A percentile compares a stretch with the other conserved stretches of the same genome.
phyloP scores from a whole-genome alignment of 2,329 filamentous ascomycete genomes.

The Alternaria hordeiaustralica region DNA sequence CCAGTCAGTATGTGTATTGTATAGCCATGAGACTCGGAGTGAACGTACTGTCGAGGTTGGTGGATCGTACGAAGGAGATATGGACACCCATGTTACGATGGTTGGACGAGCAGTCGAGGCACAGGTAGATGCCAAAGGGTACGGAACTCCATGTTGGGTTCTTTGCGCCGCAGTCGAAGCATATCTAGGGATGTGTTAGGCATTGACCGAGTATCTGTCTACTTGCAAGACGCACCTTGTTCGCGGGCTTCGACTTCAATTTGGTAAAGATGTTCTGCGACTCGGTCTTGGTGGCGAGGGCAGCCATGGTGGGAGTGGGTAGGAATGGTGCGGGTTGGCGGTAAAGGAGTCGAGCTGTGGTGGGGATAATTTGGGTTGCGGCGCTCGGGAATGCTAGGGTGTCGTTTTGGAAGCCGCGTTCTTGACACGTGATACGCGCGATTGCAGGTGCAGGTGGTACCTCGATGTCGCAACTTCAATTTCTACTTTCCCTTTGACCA shows the following conservation, averaged over 20 bases:
- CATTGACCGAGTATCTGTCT: slow-evolving; percentile 24
- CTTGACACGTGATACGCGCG: slow-evolving; percentile 19
- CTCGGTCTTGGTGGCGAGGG: slow-evolving; percentile 84
- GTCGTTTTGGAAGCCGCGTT: slow-evolving; percentile 14
- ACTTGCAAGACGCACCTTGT: slow-evolving; percentile 72
- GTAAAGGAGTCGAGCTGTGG: slow-evolving; percentile 36
- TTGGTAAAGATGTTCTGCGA: slow-evolving; percentile 98
- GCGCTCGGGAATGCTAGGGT: slow-evolving; percentile 33
- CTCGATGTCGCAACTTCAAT: not conserved
- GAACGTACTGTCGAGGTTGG: slow-evolving; percentile 91
- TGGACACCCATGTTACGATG: slow-evolving; percentile 98
- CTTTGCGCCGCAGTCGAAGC: slow-evolving; percentile 97
- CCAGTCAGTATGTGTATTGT: slow-evolving; percentile 33
- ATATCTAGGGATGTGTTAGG: slow-evolving; percentile 68
- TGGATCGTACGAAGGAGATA: slow-evolving; percentile 98
- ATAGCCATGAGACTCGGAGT: not conserved
- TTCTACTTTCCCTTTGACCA: not conserved
- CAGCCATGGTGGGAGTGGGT: slow-evolving; percentile 58
- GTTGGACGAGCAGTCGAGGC: slow-evolving; percentile 95
- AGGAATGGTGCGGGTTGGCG: slow-evolving; percentile 26
- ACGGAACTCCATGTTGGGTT: slow-evolving; percentile 99
- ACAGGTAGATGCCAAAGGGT: slow-evolving; percentile 96
- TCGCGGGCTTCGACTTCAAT: slow-evolving; percentile 90
- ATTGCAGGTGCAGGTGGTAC: not conserved
- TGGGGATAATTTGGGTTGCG: slow-evolving; percentile 38